These are phyloP conservation scores for Trifolium subterraneum DNA, from an alignment of 306 rosid genomes.

Conservation along the genomic window DNA sequence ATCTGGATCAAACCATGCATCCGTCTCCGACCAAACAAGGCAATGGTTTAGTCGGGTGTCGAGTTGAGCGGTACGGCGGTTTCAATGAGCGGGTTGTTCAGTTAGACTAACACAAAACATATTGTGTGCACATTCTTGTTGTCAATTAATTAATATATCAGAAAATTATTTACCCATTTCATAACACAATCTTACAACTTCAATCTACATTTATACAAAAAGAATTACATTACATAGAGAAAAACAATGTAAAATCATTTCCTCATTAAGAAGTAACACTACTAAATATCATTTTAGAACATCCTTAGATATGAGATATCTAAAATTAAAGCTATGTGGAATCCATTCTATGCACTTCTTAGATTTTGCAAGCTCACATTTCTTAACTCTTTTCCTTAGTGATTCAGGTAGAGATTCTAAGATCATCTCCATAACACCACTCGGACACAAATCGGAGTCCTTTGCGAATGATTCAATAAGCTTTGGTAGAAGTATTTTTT, in stretches of 20 bases:
- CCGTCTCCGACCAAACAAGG: too few species aligned
- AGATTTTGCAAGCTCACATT: conserved; percentile 56
- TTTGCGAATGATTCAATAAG: conserved; percentile 76
- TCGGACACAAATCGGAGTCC: conserved; percentile 67
- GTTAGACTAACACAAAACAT: too few species aligned
- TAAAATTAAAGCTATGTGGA: conserved; percentile 79
- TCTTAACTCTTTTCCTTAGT: conserved; percentile 68
- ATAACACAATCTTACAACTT: conserved; percentile 34
- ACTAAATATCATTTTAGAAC: conserved; percentile 59
- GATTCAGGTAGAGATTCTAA: conserved; percentile 76
- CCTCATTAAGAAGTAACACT: background rate
- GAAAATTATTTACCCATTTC: conserved; percentile 45
- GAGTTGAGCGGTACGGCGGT: too few species aligned
- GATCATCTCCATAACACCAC: conserved; percentile 73
- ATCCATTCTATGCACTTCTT: conserved; percentile 80
- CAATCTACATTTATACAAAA: conserved; percentile 65
- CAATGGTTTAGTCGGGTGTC: too few species aligned
- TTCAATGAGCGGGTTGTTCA: too few species aligned
- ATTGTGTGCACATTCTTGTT: background rate
- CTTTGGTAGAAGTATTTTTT: conserved; percentile 76
- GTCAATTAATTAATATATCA: conserved; percentile 14
- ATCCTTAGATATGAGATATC: conserved; percentile 90
- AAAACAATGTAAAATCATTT: conserved; percentile 8
- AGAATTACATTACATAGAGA: conserved; percentile 44
- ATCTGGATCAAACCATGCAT: too few species aligned